Evolutionary conservation across 2,329 filamentous ascomycete genomes (phyloP), one percentile per base, ranked within the genome.

Genomic region (Falciphora oryzae): DNA sequence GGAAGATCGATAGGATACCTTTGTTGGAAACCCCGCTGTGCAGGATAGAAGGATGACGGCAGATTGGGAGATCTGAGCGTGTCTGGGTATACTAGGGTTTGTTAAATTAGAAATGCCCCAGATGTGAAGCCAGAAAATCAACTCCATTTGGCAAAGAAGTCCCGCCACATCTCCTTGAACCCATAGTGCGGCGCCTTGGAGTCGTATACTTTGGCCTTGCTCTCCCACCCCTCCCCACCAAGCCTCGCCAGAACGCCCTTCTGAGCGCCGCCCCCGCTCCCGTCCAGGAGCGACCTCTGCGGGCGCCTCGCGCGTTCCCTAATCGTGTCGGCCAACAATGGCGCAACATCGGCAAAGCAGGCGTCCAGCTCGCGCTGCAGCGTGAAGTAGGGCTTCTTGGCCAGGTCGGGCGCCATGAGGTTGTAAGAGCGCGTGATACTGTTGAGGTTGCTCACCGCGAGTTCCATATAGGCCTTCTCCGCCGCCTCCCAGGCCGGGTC

Each of bases 321-420:
- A 66, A 98, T 95, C 67, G 88, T 88, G 2, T 83, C 81, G 0
- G 92, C 85, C 4, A 98, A 76, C 60, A 83, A 79, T 0, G 92
- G 92, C 8, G 94, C 94, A 1, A 96, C 89, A 66, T 97, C 93
- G 0, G 92, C 90, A 72, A 88, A 98, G 74, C 93, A 97, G 3
- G 85, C 81, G 35, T 82, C 83, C 22, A 98, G 81, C 76, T 99
- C 95, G 61, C 94, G 86, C 59, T 93, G 86, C 10, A 98, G 85
- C 2, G 83, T 88, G 72, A 92, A 93, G 75, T 98, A 98, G 0
- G 94, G 92, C 75, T 97, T 97, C 77, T 95, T 96, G 2, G 94
- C 93, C 1, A 97, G 82, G 64, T 92, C 89, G 0, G 95, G 95
- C 0, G 95, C 94, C 87, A 96, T 94, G 3, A 98, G 85, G 71